Conservation (phyloP, 371 early-diverging fungal species). For the Haplosporangium sp. region DNA sequence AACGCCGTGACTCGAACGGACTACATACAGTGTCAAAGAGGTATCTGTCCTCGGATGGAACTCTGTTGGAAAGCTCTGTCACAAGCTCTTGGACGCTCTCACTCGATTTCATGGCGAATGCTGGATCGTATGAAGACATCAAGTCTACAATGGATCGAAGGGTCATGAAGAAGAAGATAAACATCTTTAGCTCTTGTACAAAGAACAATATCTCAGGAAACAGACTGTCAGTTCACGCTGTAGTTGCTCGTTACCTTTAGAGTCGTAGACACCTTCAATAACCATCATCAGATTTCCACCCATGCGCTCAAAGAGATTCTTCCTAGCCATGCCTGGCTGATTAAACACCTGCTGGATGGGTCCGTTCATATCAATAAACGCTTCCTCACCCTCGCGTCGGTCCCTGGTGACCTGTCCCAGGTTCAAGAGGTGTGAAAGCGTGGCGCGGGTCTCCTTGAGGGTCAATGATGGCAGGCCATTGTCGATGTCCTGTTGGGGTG, state of each 20-base stretch:
- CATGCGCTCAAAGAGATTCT: slow-evolving; percentile 37
- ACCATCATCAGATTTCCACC: slow-evolving; percentile 48
- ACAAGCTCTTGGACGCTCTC: slow-evolving; percentile 34
- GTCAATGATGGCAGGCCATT: slow-evolving; percentile 16
- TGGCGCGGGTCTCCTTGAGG: slow-evolving; percentile 49
- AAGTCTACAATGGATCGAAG: slow-evolving; percentile 17
- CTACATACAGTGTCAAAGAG: slow-evolving; percentile 45
- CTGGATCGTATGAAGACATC: slow-evolving; percentile 37
- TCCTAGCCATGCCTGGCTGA: slow-evolving; percentile 40
- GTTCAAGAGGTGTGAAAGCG: slow-evolving; percentile 45
- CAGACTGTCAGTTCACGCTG: background rate
- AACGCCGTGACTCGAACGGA: background rate
- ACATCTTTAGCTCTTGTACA: background rate
- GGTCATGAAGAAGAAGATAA: background rate
- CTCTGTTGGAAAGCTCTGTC: slow-evolving; percentile 30
- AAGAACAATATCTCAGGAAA: background rate
- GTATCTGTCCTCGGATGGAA: slow-evolving; percentile 35
- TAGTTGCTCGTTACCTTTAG: slow-evolving; percentile 19
- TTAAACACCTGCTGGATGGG: slow-evolving; percentile 47
- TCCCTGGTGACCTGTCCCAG: slow-evolving; percentile 12
- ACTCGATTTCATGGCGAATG: slow-evolving; percentile 30
- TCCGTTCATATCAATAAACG: slow-evolving; percentile 26
- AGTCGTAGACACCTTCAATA: slow-evolving; percentile 37
- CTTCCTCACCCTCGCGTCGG: slow-evolving; percentile 4
- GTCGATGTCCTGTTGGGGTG: background rate